Base-by-base conservation (phyloP, 305 asterid species). In the Fraxinus baroniana region DNA sequence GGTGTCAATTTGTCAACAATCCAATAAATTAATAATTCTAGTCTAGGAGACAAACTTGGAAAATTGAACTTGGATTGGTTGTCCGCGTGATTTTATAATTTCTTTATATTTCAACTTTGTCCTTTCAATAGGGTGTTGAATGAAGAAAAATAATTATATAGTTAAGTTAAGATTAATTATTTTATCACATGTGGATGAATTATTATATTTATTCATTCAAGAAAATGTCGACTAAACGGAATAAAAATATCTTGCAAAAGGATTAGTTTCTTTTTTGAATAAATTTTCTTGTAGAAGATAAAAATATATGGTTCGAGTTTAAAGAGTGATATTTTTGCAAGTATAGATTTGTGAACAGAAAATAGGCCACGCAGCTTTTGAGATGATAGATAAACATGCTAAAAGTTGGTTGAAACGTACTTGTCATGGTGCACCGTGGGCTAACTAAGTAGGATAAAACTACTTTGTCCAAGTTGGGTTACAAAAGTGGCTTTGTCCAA, bases 191-290 rank as follows among this genome's bases (percentile, higher is more conserved):
- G 30, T 60, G 70, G 28, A n/a, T 57, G 68, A 80, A 28, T 28
- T 28, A 72, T 72, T 80, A 49, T 46, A 52, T 22, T 80, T 10
- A 80, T 52, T 22, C 39, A 72, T 60, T 73, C 74, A 81, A 52
- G 70, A 52, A 20, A 30, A 35, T 74, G 79, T 66, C 62, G 18
- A 52, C 75, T 35, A 35, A 52, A 52, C 30, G 7, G 13, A n/a
- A 17, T 18, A 18, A 44, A 28, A 77, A 60, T 60, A 60, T 60
- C 30, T 60, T 46, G 71, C 70, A 64, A 77, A 10, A 2, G 70
- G 39, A 13, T 37, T 36, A 39, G 22, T 74, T 74, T 74, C 55
- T 74, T 39, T 74, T 74, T 46, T 17, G 0, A 7, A 57, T 57
- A 57, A n/a, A 49, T 13, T 49, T 12, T 49, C 18, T 15, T 49